Conservation (phyloP, 371 early-diverging fungal genomes). For the Nematocida parisii region DNA sequence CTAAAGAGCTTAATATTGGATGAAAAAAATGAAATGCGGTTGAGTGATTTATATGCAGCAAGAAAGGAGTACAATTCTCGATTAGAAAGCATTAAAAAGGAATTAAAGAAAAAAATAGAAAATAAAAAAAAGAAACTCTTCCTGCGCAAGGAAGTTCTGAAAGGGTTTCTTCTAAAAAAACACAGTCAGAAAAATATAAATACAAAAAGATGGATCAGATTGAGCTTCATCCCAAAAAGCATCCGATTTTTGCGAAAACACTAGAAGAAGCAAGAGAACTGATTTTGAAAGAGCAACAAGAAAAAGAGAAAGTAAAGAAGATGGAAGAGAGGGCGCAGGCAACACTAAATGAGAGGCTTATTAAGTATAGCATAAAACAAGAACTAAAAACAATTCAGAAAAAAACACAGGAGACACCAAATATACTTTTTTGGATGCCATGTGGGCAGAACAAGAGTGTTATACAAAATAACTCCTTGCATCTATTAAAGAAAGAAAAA, state of each 20-base stretch:
- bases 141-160: not conserved
- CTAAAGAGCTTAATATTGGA: not conserved
- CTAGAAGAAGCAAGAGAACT: not conserved
- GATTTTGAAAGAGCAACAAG: not conserved
- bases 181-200: not conserved
- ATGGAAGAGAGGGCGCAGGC: not conserved
- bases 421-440: too few relatives aligned
- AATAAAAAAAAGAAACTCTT: not conserved
- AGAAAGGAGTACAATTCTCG: not conserved
- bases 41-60: not conserved
- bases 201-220: not conserved
- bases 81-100: not conserved
- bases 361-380: not conserved
- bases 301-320: not conserved
- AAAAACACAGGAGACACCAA: too few relatives aligned
- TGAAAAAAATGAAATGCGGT: not conserved
- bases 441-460: too few relatives aligned
- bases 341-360: not conserved
- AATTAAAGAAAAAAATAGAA: not conserved
- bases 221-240: not conserved
- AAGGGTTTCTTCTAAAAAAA: not conserved
- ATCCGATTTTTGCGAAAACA: not conserved
- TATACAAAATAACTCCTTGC: too few relatives aligned
- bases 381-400: not conserved
- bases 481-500: too few relatives aligned